A percentile compares a stretch with the other conserved stretches of the same genome.
These are phyloP conservation scores for Gentiana macrophylla DNA, from an alignment of 257 asterid genomes.

Conservation along the genomic window DNA sequence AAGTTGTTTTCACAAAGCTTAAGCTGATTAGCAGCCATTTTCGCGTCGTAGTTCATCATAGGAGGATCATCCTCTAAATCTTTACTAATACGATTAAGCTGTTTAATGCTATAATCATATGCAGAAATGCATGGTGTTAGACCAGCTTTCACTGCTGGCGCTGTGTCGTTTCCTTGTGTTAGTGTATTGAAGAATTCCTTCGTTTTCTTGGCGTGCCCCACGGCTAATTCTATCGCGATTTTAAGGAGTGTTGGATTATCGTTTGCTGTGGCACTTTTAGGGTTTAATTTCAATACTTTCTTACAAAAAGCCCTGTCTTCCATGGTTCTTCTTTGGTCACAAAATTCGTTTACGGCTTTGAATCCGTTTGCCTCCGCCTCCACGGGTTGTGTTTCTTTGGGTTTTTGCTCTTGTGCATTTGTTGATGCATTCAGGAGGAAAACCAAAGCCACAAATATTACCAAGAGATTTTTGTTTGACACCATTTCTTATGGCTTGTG, in stretches of 20 bases:
- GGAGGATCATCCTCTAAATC: slow-evolving; percentile 17
- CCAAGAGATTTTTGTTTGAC: background rate
- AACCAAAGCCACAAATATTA: background rate
- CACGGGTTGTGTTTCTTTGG: background rate
- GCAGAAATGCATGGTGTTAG: slow-evolving; percentile 6
- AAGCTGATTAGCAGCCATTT: slow-evolving; percentile 1
- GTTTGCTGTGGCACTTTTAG: background rate
- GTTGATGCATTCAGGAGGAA: background rate
- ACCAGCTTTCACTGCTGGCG: background rate
- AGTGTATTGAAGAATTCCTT: background rate
- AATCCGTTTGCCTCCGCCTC: background rate
- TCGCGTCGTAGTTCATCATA: slow-evolving; percentile 8
- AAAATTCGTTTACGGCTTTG: slow-evolving; percentile 1
- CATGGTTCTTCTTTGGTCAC: slow-evolving; percentile 6
- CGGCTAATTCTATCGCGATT: slow-evolving; percentile 8
- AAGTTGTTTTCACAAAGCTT: background rate
- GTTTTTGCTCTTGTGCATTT: background rate
- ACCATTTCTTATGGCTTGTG: background rate
- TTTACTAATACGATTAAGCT: background rate
- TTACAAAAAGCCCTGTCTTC: slow-evolving; percentile 7
- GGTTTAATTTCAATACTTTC: slow-evolving; percentile 6
- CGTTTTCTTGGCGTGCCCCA: slow-evolving; percentile 11
- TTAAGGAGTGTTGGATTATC: slow-evolving; percentile 5
- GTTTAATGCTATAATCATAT: background rate
- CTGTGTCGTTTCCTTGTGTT: background rate